Evolutionary conservation across 163 green algal genomes (phyloP).

Genomic region (Scenedesmus sp.): DNA sequence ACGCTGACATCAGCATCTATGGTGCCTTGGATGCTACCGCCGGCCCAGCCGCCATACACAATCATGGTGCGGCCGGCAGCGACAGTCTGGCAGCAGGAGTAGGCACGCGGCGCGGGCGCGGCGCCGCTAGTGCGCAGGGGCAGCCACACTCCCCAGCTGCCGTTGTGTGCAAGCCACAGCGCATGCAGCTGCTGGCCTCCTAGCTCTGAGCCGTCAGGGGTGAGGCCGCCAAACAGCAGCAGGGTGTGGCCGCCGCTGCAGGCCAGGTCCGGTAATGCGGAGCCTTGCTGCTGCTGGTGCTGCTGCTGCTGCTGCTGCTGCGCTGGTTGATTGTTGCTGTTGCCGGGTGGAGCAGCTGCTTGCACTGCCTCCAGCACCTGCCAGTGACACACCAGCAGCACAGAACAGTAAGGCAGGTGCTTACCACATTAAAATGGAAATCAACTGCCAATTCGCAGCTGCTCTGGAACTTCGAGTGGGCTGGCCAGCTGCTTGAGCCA

Average conservation of each 20-base stretch:
- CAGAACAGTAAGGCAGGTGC: not conserved
- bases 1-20: slow-evolving; percentile 13
- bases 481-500: too few species aligned
- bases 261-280: not conserved
- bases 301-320: slow-evolving; percentile 17
- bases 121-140: not conserved
- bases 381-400: not conserved
- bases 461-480: too few species aligned
- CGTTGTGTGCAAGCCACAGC: slow-evolving; percentile 31
- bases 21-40: slow-evolving; percentile 31
- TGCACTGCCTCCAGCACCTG: slow-evolving; percentile 31
- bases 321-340: not conserved
- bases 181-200: slow-evolving; percentile 30
- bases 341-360: not conserved
- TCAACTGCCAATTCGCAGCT: not conserved
- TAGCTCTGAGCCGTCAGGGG: not conserved
- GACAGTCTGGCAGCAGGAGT: slow-evolving; percentile 7
- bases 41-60: slow-evolving; percentile 28
- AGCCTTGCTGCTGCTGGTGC: not conserved
- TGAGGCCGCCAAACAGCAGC: slow-evolving; percentile 15
- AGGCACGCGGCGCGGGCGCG: slow-evolving; percentile 16
- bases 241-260: slow-evolving; percentile 20
- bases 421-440: not conserved
- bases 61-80: not conserved
- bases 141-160: slow-evolving; percentile 17